Evolutionary conservation across 306 rosid species (phyloP).

Genomic region (Biancaea sappan): DNA sequence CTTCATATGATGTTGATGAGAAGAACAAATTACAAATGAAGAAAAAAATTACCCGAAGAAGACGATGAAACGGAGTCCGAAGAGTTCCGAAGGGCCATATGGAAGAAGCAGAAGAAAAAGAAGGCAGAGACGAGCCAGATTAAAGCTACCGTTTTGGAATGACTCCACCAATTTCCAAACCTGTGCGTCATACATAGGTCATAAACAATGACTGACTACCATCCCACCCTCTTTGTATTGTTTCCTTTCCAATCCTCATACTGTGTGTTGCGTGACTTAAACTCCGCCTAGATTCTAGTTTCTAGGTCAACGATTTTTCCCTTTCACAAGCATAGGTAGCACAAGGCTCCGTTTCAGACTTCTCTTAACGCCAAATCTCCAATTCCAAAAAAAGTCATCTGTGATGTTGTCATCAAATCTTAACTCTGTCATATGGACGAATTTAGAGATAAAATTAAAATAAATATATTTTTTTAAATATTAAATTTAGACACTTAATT

Average conservation of each 20-base stretch:
- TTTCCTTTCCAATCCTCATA: neutral
- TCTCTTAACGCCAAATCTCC: no score
- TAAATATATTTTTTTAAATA: no score
- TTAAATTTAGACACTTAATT: no score
- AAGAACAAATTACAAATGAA: no score
- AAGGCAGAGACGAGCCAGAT: constrained; percentile 50
- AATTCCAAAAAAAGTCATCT: no score
- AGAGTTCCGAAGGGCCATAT: constrained; percentile 51
- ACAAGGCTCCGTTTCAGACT: no score
- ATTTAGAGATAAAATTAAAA: no score
- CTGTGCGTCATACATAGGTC: neutral
- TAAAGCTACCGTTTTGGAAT: constrained; percentile 37
- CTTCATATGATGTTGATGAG: neutral
- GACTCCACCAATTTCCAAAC: constrained; percentile 26
- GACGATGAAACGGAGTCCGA: constrained; percentile 8
- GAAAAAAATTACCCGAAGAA: constrained; percentile 22
- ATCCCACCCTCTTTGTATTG: no score
- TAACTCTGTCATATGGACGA: no score
- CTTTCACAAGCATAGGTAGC: no score
- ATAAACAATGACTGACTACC: neutral
- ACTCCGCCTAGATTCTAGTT: neutral
- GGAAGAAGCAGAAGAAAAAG: constrained; percentile 47
- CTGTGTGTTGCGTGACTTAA: neutral
- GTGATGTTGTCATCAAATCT: no score
- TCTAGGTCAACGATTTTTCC: neutral